A percentile compares a stretch with the other conserved stretches of the same genome.
Evolutionary conservation across 805 yeast species (phyloP).

Genomic region (Ogataea salicorniae): DNA sequence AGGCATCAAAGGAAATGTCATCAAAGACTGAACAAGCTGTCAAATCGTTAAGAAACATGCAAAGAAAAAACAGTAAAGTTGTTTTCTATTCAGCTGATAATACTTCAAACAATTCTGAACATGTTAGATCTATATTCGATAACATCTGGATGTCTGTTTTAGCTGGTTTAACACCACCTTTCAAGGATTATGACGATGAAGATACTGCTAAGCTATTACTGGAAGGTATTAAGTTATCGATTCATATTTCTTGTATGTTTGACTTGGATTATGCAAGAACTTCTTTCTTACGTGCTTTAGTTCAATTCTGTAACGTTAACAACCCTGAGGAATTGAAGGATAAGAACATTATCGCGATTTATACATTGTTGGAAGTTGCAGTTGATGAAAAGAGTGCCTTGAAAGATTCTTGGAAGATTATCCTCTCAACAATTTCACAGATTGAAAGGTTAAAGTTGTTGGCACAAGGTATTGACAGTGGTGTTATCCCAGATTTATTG

Average conservation of each 20-base stretch:
- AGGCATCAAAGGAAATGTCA: slow-evolving; percentile 89
- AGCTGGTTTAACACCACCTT: slow-evolving; percentile 92
- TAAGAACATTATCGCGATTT: slow-evolving; percentile 79
- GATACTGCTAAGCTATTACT: slow-evolving; percentile 65
- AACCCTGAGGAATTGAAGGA: slow-evolving; percentile 71
- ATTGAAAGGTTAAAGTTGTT: slow-evolving; percentile 85
- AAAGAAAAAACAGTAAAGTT: slow-evolving; percentile 39
- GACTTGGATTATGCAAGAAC: slow-evolving; percentile 79
- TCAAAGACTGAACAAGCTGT: slow-evolving; percentile 83
- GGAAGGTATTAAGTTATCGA: slow-evolving; percentile 81
- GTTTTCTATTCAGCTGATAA: slow-evolving; percentile 71
- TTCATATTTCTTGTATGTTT: slow-evolving; percentile 78
- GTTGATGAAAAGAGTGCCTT: slow-evolving; percentile 73
- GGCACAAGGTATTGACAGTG: slow-evolving; percentile 82
- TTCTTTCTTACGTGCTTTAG: slow-evolving; percentile 84
- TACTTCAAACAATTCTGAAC: slow-evolving; percentile 57
- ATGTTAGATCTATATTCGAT: slow-evolving; percentile 89
- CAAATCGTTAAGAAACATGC: slow-evolving; percentile 50
- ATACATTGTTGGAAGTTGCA: slow-evolving; percentile 69
- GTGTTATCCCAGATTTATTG: slow-evolving; percentile 78
- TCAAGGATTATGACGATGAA: slow-evolving; percentile 78
- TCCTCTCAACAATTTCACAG: slow-evolving; percentile 79
- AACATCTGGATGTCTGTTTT: slow-evolving; percentile 95
- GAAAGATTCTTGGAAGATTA: slow-evolving; percentile 76
- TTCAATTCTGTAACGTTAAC: slow-evolving; percentile 78